These are phyloP conservation scores for button mushroom (Agaricus bisporus) DNA, from an alignment of 768 basidiomycete genomes.

Conservation along the genomic window DNA sequence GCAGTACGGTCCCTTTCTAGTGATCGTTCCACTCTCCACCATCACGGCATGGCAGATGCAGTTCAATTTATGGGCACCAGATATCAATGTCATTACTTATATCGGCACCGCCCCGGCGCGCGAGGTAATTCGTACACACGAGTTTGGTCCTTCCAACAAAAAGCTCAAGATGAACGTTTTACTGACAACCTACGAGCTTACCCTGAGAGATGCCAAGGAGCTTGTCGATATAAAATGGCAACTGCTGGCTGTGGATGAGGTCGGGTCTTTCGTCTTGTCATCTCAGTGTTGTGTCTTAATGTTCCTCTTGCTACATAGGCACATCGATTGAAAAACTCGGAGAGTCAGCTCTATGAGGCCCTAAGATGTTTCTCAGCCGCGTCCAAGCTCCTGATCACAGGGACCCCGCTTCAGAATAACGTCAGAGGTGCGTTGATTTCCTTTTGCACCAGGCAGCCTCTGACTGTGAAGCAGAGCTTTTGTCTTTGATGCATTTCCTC, in stretches of 20 bases:
- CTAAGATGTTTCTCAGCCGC: constrained; percentile 83
- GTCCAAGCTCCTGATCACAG: constrained; percentile 94
- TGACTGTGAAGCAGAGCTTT: constrained; percentile 54
- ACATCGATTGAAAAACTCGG: constrained; percentile 96
- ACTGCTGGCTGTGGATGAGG: constrained; percentile 92
- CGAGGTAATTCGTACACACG: constrained; percentile 86
- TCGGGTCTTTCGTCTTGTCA: constrained; percentile 22
- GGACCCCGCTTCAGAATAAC: constrained; percentile 97
- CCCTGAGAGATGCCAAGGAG: constrained; percentile 84
- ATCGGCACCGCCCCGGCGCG: constrained; percentile 86
- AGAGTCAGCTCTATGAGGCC: constrained; percentile 95
- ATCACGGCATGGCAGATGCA: constrained; percentile 98
- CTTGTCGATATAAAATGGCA: constrained; percentile 97
- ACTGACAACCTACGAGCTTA: constrained; percentile 95
- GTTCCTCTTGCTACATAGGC: constrained; percentile 45
- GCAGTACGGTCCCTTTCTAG: constrained; percentile 95
- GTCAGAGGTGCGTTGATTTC: constrained; percentile 73
- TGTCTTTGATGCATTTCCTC: constrained; percentile 98
- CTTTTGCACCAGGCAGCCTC: neutral
- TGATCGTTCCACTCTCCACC: constrained; percentile 96
- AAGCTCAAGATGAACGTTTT: constrained; percentile 96
- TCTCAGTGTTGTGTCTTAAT: constrained; percentile 1
- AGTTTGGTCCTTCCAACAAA: constrained; percentile 86
- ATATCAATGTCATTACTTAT: constrained; percentile 94
- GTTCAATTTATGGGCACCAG: constrained; percentile 92